Percentiles rank a stretch among this genome's conserved stretches.
These are phyloP conservation scores for Lizonia empirigonia DNA, from an alignment of 2,329 filamentous ascomycete genomes.

Conservation along the genomic window DNA sequence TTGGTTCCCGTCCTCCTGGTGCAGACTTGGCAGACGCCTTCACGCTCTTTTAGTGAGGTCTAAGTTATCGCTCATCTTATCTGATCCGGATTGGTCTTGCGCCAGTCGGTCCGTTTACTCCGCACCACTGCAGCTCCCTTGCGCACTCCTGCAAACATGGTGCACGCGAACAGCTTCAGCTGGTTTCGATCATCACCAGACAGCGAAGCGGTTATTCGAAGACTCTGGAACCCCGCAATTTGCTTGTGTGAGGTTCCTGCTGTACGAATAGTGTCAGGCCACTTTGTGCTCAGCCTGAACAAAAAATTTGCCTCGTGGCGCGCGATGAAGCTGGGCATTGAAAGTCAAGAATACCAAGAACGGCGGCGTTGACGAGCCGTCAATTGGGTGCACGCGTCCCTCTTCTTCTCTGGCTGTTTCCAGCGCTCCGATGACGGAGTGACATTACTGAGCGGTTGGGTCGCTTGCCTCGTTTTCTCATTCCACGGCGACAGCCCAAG, in stretches of 20 bases:
- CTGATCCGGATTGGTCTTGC: not conserved
- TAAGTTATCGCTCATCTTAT: slow-evolving; percentile 7
- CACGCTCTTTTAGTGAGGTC: not conserved
- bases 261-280: not conserved
- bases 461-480: not conserved
- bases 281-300: not conserved
- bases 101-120: slow-evolving; percentile 1
- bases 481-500: not conserved
- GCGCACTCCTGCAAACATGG: not conserved
- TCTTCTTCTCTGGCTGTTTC: not conserved
- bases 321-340: slow-evolving; percentile 1
- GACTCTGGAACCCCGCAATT: not conserved
- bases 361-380: not conserved
- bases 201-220: not conserved
- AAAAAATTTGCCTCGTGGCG: slow-evolving; percentile 1
- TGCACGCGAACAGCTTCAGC: not conserved
- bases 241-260: not conserved
- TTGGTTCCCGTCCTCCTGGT: slow-evolving; percentile 4
- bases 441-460: not conserved
- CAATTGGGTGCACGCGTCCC: not conserved
- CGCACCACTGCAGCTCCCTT: not conserved
- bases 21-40: slow-evolving; percentile 9
- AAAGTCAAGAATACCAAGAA: slow-evolving; percentile 11
- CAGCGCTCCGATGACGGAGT: slow-evolving; percentile 1
- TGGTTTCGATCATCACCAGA: not conserved